phyloP scores from a whole-genome alignment of 2,329 filamentous ascomycete genomes.

The Arthrobotrys pseudoclavata region DNA sequence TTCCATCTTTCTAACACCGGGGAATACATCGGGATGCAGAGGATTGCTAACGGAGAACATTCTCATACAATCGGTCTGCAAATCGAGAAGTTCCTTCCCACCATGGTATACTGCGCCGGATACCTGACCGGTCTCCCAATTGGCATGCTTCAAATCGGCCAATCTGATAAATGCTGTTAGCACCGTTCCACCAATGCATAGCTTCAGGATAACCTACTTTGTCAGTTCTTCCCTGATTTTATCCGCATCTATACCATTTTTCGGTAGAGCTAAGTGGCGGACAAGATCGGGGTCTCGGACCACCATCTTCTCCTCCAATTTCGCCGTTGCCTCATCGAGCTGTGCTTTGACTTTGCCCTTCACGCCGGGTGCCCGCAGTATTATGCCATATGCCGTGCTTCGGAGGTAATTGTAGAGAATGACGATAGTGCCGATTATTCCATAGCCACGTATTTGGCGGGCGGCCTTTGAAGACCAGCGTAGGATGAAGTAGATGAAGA shows the following conservation, averaged over 20 bases:
- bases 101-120: constrained; percentile 97
- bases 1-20: constrained; percentile 98
- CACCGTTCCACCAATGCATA: background rate
- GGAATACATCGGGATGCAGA: constrained; percentile 98
- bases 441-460: constrained; percentile 89
- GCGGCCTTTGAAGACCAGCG: constrained; percentile 84
- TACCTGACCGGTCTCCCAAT: constrained; percentile 96
- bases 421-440: constrained; percentile 81
- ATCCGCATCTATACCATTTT: constrained; percentile 84
- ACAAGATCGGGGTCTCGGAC: constrained; percentile 78
- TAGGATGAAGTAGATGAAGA: constrained; percentile 89
- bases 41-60: constrained; percentile 96
- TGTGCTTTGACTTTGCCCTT: constrained; percentile 87
- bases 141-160: constrained; percentile 88
- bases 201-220: constrained; percentile 65
- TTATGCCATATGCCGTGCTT: constrained; percentile 83
- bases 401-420: constrained; percentile 80
- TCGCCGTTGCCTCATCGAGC: constrained; percentile 81
- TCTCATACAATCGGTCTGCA: constrained; percentile 93
- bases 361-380: constrained; percentile 88
- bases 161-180: constrained; percentile 67
- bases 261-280: constrained; percentile 81
- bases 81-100: constrained; percentile 81
- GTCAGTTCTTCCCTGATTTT: constrained; percentile 83
- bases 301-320: constrained; percentile 86